These are phyloP conservation scores for Saussurea involucrata DNA, from an alignment of 129 eudicot species.

Conservation along the genomic window DNA sequence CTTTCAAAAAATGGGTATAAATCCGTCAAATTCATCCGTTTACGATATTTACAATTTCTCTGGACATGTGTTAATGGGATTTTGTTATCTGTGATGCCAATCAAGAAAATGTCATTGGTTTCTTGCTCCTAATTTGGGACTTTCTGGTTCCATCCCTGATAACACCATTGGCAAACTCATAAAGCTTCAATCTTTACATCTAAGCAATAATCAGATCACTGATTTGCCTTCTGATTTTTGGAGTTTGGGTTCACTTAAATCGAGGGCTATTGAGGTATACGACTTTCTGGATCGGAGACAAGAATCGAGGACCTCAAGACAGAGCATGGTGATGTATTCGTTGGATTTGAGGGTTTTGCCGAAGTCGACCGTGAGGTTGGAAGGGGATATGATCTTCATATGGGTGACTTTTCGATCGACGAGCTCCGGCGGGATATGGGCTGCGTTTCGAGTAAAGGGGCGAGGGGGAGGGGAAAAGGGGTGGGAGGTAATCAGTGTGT, in stretches of 20 bases:
- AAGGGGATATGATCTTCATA: conserved; percentile 95
- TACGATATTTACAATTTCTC: conserved; percentile 46
- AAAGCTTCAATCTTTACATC: conserved; percentile 68
- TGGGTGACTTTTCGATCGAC: conserved; percentile 85
- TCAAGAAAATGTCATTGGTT: conserved; percentile 50
- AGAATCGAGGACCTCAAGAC: conserved; percentile 85
- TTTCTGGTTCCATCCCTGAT: conserved; percentile 75
- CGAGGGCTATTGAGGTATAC: no score
- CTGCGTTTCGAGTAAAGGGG: no score
- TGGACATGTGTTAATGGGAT: conserved; percentile 65
- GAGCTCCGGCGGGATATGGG: conserved; percentile 77
- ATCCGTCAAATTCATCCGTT: conserved; percentile 27
- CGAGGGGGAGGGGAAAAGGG: no score
- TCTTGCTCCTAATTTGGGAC: conserved; percentile 48
- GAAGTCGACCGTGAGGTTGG: conserved; percentile 92
- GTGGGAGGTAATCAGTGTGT: no score
- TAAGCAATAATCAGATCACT: conserved; percentile 67
- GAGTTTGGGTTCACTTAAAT: conserved; percentile 73
- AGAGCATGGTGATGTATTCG: conserved; percentile 92
- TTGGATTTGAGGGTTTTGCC: conserved; percentile 80
- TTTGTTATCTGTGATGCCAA: conserved; percentile 61
- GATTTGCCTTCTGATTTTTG: conserved; percentile 75
- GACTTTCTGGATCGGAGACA: conserved; percentile 72
- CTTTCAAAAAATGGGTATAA: conserved; percentile 60
- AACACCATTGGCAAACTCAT: conserved; percentile 74